Percentiles rank a stretch among this genome's conserved stretches.
Conservation (phyloP, 1,139 yeast genomes). For the Scheffersomyces quercinus region DNA sequence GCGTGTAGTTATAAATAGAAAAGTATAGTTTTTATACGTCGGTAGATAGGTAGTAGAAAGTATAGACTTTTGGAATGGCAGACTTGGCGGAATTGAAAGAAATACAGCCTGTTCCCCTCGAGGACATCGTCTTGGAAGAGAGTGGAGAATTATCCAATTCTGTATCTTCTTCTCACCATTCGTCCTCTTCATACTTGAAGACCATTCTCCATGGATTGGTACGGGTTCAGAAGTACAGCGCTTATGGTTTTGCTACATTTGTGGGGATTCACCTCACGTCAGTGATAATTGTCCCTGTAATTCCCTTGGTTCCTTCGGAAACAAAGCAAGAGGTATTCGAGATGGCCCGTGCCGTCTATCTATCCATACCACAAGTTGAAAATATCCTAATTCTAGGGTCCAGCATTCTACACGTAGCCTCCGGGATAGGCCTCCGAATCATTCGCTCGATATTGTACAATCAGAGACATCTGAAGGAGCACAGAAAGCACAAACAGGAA, state of each 20-base stretch:
- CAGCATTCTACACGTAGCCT: constrained; percentile 47
- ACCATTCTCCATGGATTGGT: constrained; percentile 2
- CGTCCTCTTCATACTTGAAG: too few relatives aligned
- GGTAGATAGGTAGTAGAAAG: too few relatives aligned
- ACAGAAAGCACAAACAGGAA: constrained; percentile 2
- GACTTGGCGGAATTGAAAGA: not conserved
- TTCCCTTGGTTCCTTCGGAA: constrained; percentile 36
- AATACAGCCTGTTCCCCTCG: not conserved
- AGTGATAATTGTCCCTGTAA: constrained; percentile 56
- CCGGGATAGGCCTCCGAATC: constrained; percentile 55
- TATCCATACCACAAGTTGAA: constrained; percentile 50
- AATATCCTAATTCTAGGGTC: constrained; percentile 48
- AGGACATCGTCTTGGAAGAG: not conserved
- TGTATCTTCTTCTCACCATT: not conserved
- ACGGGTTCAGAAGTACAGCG: constrained; percentile 57
- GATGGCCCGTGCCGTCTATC: constrained; percentile 64
- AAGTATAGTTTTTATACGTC: too few relatives aligned
- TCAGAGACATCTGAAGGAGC: constrained; percentile 4
- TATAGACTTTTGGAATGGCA: not conserved
- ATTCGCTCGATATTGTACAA: constrained; percentile 13
- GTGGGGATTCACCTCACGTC: constrained; percentile 59
- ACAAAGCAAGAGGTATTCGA: constrained; percentile 58
- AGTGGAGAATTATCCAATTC: not conserved
- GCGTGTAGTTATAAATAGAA: too few relatives aligned
- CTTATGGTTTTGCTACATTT: constrained; percentile 59